These are phyloP conservation scores for Rasamsonia emersonii DNA, from an alignment of 2,329 filamentous ascomycete genomes.

Conservation along the genomic window DNA sequence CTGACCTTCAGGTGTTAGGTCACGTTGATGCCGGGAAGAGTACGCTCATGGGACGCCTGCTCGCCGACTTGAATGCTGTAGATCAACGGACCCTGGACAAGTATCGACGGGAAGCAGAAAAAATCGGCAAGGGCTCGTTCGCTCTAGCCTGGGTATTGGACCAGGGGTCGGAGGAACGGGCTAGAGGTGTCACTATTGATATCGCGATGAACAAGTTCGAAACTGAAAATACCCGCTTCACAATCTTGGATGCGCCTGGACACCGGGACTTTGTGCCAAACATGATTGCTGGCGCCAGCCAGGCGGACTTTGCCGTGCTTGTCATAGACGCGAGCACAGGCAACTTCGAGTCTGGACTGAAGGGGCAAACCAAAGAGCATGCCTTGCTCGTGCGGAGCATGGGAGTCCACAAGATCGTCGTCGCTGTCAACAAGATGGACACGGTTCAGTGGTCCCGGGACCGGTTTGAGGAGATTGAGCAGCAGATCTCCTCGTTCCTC, in stretches of 20 bases:
- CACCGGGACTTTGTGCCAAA: conserved; percentile 96
- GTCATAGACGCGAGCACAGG: conserved; percentile 87
- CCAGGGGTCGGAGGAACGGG: conserved; percentile 79
- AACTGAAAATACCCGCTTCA: conserved; percentile 78
- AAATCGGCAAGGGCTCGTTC: conserved; percentile 89
- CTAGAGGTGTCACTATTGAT: conserved; percentile 88
- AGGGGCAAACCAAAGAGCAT: conserved; percentile 91
- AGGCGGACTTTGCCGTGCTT: conserved; percentile 90
- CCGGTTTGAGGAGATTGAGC: conserved; percentile 74
- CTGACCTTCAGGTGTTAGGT: conserved; percentile 43
- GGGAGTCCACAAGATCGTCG: conserved; percentile 77
- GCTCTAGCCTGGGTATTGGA: conserved; percentile 96
- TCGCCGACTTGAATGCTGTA: conserved; percentile 81
- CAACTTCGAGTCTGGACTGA: conserved; percentile 87
- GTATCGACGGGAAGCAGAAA: conserved; percentile 79
- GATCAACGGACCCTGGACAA: conserved; percentile 83
- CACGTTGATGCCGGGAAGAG: conserved; percentile 98
- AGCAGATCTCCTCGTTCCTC: conserved; percentile 77
- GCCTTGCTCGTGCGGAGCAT: conserved; percentile 82
- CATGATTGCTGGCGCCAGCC: conserved; percentile 95
- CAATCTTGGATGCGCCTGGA: conserved; percentile 89
- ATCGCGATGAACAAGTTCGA: conserved; percentile 93
- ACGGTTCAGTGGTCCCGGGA: conserved; percentile 72
- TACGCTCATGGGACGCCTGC: conserved; percentile 89
- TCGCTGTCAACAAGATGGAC: conserved; percentile 95